Base-by-base conservation (phyloP, 139 green algal species). In the Coccomyxa sp. region DNA sequence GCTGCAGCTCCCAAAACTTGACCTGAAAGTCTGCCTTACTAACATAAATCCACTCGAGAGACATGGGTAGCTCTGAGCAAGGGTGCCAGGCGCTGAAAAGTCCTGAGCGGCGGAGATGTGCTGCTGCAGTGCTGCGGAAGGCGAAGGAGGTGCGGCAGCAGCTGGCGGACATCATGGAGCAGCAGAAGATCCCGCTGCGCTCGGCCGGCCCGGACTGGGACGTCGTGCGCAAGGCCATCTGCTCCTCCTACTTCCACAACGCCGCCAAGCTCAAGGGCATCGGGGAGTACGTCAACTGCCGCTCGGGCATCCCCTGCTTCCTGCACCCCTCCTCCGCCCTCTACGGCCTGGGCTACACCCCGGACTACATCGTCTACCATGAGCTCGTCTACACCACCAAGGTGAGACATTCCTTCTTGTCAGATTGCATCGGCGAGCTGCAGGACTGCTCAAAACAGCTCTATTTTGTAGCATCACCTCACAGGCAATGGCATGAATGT, bases 321-420 rank as follows among this genome's bases (percentile, higher is more conserved):
- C 88, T 98, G 73, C 96, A 98, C 82, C 94, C 95, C 50, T 95
- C 82, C 76, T 92, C 78, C 50, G 93, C 96, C 27, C 88, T 99
- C 39, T 99, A 97, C 85, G 95, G 95, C 35, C 88, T 98, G 74
- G 94, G 96, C 29, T 96, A 98, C 88, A 98, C 94, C 6, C 96
- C 96, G 14, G 96, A 99, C 85, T 99, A 99, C 85, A 92, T 98
- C 50, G 90, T 97, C 31, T 99, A 99, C 82, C 95, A 98, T 86
- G 95, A 98, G 89, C 87, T 98, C 74, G 93, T 99, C 64, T 92
- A 92, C 81, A 99, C 95, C n/a, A 93, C 80, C 68, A 99, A 99
- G 89, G 96, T 99, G 27, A n/a, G n/a, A n/a, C n/a, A n/a, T n/a
- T n/a, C n/a, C n/a, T n/a, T n/a, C n/a, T n/a, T n/a, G n/a, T n/a